Evolutionary conservation across 2,329 filamentous ascomycete genomes (phyloP), one percentile per base, ranked within the genome.

Genomic region (Cercospora sp.): DNA sequence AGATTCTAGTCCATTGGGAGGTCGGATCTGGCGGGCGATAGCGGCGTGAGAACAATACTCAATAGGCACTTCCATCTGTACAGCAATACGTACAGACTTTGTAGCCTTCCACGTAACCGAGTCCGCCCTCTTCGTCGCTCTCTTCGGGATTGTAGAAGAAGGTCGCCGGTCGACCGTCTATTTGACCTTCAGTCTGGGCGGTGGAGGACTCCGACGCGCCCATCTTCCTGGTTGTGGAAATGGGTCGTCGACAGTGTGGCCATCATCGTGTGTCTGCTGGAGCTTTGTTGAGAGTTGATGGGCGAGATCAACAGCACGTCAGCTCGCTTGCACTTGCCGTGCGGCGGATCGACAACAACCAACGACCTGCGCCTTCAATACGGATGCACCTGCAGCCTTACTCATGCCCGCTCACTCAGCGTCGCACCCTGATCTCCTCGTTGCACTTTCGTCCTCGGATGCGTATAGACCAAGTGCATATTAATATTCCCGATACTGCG

Each of bases 101-200:
- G 60, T 70, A 66, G 31, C 72, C 73, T 63, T 73, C 69, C 26
- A 66, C 67, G 66, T 72, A 75, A 45, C 65, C 68, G 45, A 77
- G 60, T 26, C 64, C 67, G 30, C 67, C 65, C 9, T 73, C 67
- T 13, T 71, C 67, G 51, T 61, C 66, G 42, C 67, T 62, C 10
- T 71, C 68, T 36, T 65, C 64, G 33, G 71, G 65, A n/a, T 65
- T 65, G 60, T 75, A 75, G 60, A 63, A 73, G 69, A 75, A 73
- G 9, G 65, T 75, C 33, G 71, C 74, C 4, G 71, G 71, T 30
- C 72, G 65, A 1, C 75, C 74, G 59, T 77, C 73, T 42, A 75
- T 64, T 20, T 72, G 64, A 36, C 73, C 73, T 51, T 72, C 67
- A 20, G 65, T 70, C 45, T 72, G 71, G 18, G 68, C 64, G 16